Conservation (phyloP, 2,329 filamentous ascomycete species). For the Neofusicoccum cordaticola region DNA sequence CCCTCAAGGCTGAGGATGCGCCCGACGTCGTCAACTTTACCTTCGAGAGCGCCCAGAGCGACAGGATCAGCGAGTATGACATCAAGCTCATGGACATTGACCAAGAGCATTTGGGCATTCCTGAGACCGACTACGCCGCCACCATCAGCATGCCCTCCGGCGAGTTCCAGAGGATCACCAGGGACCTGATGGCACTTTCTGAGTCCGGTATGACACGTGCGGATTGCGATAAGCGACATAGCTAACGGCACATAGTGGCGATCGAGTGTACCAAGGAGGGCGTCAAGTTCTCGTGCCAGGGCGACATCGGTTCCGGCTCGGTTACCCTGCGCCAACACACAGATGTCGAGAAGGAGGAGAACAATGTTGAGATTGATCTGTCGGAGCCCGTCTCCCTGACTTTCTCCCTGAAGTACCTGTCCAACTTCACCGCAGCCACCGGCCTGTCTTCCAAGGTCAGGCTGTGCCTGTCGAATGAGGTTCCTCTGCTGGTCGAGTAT, state of each 20-base stretch:
- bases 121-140: slow-evolving; percentile 96
- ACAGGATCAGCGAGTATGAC: slow-evolving; percentile 97
- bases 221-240: not conserved
- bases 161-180: slow-evolving; percentile 94
- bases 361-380: slow-evolving; percentile 85
- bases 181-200: slow-evolving; percentile 85
- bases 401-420: slow-evolving; percentile 98
- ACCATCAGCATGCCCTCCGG: slow-evolving; percentile 82
- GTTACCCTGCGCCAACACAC: slow-evolving; percentile 87
- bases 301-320: slow-evolving; percentile 93
- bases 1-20: slow-evolving; percentile 94
- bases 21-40: slow-evolving; percentile 93
- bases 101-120: slow-evolving; percentile 97
- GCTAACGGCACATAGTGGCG: slow-evolving; percentile 61
- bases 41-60: slow-evolving; percentile 85
- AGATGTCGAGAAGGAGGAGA: slow-evolving; percentile 82
- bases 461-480: slow-evolving; percentile 92
- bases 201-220: slow-evolving; percentile 73
- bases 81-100: slow-evolving; percentile 99
- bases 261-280: slow-evolving; percentile 98
- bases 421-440: slow-evolving; percentile 99
- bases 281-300: slow-evolving; percentile 88
- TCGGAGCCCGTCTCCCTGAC: slow-evolving; percentile 90
- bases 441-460: slow-evolving; percentile 78
- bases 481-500: slow-evolving; percentile 95